Base-by-base conservation (phyloP, 2,329 filamentous ascomycete genomes). In the Gnomoniopsis sp. region DNA sequence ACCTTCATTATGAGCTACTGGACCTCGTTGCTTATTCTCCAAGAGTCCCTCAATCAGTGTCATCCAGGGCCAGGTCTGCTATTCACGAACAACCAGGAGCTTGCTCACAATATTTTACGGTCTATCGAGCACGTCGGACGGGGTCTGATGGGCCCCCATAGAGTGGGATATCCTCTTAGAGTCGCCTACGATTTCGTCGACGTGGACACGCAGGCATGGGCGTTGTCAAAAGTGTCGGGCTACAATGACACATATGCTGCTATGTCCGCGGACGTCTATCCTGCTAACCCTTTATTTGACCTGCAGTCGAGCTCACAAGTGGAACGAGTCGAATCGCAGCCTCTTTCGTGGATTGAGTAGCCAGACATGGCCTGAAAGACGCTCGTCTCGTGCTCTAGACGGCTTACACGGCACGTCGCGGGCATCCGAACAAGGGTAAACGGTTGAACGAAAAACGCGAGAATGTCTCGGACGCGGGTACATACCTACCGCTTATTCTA, bases 151-250 rank as follows among this genome's bases (percentile, higher is more conserved):
- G 75, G 75, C 2, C 72, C 72, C 38, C 73, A 73, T 54, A 67
- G 75, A 26, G 62, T 75, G 34, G 73, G 72, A 11, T 75, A 73
- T 52, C 64, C 70, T 19, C 63, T 77, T 46, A 67, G 73, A 22
- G 73, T 77, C 22, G 71, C 68, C 47, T 75, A 74, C 55, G 74
- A 77, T 51, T 70, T 77, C 64, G 72, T 70, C 30, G 70, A 70
- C 38, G 59, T 65, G 10, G 63, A 68, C 19, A 68, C 67, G 11
- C 72, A 73, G 65, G 62, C 62, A 22, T 77, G 74, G 74, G 69
- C 75, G 23, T 55, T 65, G 8, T 55, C 58, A n/a, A 48, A 43
- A 26, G 49, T 58, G 3, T 52, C 26, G n/a, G 56, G 46, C 26
- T 59, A 61, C 46, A 59, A 48, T 22, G 21, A 47, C 30, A 36